Base-by-base conservation (phyloP, 306 rosid species). In the Cicer arietinum region DNA sequence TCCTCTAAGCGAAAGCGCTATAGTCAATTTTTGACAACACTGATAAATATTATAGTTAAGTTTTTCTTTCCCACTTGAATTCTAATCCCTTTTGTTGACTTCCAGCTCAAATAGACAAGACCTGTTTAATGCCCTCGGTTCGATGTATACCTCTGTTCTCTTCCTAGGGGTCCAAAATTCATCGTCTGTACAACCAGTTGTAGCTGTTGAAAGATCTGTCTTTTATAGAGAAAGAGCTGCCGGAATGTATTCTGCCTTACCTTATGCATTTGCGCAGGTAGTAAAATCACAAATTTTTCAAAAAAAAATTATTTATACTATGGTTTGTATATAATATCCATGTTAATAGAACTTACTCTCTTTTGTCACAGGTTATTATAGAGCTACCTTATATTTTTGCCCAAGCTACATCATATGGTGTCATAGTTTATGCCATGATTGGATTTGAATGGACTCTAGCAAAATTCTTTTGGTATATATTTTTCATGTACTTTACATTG, bases 211-310 rank as follows among this genome's bases (percentile, higher is more conserved):
- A 76, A 81, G 90, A 70, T 80, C 85, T 0, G 90, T 89, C 48
- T 86, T 86, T 62, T 86, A 89, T 39, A 80, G 90, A 78, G 92
- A 89, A 83, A 82, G 67, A 56, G 90, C 90, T 6, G 92, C 90
- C 2, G 90, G 90, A 71, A 82, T 89, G 89, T 86, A 82, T 77
- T 84, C 92, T 50, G 87, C 89, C 63, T 79, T 89, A 48, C 82
- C 96, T 16, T 88, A 89, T 63, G 89, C 96, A 44, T 80, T 90
- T 58, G 84, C 90, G 10, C 88, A 79, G 89, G 96, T 88, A 75
- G 69, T 2, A 35, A 43, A 62, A 61, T 64, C 14, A 17, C 10
- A 44, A 17, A 11, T 20, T 40, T 7, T 30, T 30, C 5, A 30
- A 66, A 10, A 45, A 10, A 45, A 1, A 45, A 8, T 4, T 10